Conservation (phyloP, 2,329 filamentous ascomycete genomes). For the Geosmithia putterillii region DNA sequence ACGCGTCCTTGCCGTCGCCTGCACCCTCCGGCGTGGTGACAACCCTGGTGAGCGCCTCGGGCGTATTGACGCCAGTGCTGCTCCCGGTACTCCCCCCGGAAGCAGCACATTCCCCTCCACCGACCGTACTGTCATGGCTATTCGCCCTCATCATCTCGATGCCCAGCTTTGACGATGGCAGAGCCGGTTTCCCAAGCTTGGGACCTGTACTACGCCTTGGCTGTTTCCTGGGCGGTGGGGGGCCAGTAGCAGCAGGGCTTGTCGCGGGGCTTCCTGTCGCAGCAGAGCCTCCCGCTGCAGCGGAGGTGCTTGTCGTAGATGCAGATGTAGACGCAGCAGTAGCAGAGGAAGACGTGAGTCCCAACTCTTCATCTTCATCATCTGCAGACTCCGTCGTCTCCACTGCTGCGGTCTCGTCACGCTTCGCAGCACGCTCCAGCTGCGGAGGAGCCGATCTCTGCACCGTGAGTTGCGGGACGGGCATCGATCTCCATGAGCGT, state of each 20-base stretch:
- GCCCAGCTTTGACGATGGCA: slow-evolving; percentile 77
- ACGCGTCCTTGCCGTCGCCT: too few species aligned
- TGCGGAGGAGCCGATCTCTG: slow-evolving; percentile 54
- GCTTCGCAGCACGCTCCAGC: slow-evolving; percentile 45
- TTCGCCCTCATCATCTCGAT: slow-evolving; percentile 98
- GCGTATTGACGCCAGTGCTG: slow-evolving; percentile 14
- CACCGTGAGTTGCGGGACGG: slow-evolving; percentile 41
- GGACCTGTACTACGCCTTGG: slow-evolving; percentile 28
- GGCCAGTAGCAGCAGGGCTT: too few species aligned
- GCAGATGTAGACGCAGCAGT: too few species aligned
- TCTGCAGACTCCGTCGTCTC: slow-evolving; percentile 81
- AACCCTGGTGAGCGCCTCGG: slow-evolving; percentile 39
- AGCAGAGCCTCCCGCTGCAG: too few species aligned
- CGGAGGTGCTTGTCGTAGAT: too few species aligned
- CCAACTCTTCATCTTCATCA: slow-evolving; percentile 88
- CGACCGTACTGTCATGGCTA: slow-evolving; percentile 69
- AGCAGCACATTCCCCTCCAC: too few species aligned
- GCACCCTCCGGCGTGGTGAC: slow-evolving; percentile 36
- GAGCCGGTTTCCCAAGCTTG: slow-evolving; percentile 32
- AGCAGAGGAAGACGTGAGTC: slow-evolving; percentile 20
- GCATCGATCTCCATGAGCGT: slow-evolving; percentile 14
- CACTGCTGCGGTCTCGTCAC: slow-evolving; percentile 54
- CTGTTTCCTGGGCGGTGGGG: slow-evolving; percentile 30
- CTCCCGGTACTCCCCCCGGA: too few species aligned
- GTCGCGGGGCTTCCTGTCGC: too few species aligned